Evolutionary conservation across 495 filamentous ascomycete genomes (phyloP).

Genomic region (Penicillium paxilli): DNA sequence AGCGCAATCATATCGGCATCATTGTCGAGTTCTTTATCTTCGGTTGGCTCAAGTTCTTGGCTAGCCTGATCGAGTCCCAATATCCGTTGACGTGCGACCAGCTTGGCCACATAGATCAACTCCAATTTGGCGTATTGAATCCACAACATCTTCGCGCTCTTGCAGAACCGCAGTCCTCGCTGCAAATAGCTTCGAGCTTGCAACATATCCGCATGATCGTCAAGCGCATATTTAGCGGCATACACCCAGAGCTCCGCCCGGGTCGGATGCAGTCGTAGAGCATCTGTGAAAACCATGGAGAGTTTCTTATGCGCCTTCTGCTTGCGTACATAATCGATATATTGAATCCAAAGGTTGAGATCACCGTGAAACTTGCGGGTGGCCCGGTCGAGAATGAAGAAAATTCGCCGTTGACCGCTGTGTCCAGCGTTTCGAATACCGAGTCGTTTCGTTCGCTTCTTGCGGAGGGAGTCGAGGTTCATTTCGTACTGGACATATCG

Average conservation of each 20-base stretch:
- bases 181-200: slow-evolving; percentile 85
- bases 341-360: slow-evolving; percentile 85
- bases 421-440: slow-evolving; percentile 64
- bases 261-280: slow-evolving; percentile 80
- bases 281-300: slow-evolving; percentile 70
- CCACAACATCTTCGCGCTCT: slow-evolving; percentile 70
- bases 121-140: slow-evolving; percentile 88
- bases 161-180: slow-evolving; percentile 85
- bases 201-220: slow-evolving; percentile 79
- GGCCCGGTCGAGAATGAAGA: slow-evolving; percentile 84
- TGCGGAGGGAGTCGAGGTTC: slow-evolving; percentile 78
- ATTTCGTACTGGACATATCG: slow-evolving; percentile 90
- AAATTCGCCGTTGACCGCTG: slow-evolving; percentile 76
- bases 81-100: slow-evolving; percentile 68
- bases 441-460: slow-evolving; percentile 78
- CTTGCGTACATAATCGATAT: slow-evolving; percentile 76
- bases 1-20: slow-evolving; percentile 60
- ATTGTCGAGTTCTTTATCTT: slow-evolving; percentile 34
- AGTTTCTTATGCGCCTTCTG: slow-evolving; percentile 81
- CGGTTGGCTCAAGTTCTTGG: slow-evolving; percentile 41
- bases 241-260: slow-evolving; percentile 85
- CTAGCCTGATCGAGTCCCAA: slow-evolving; percentile 61
- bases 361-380: slow-evolving; percentile 84
- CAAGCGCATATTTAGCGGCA: slow-evolving; percentile 74
- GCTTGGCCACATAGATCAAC: slow-evolving; percentile 84